phyloP scores from a whole-genome alignment of 140 eudicot genomes.

The Oenanthe javanica region DNA sequence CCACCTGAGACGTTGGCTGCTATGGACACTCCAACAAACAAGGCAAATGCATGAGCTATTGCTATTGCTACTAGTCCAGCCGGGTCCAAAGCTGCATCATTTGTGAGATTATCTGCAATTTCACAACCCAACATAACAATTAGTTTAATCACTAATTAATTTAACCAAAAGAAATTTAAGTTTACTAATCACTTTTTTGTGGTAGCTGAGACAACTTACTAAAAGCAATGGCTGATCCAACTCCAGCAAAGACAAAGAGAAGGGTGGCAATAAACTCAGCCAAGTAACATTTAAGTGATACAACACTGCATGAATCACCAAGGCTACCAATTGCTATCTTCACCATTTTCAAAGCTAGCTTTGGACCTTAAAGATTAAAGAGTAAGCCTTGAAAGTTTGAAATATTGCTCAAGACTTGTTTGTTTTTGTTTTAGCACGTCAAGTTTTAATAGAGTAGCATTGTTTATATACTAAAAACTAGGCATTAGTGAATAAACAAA shows the following conservation, averaged over 20 bases:
- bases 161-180: background rate
- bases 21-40: slow-evolving; percentile 59
- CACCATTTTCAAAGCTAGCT: slow-evolving; percentile 20
- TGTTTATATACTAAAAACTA: slow-evolving; percentile 15
- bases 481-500: background rate
- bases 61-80: slow-evolving; percentile 60
- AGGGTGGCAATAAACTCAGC: slow-evolving; percentile 38
- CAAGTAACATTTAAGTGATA: slow-evolving; percentile 19
- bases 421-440: background rate
- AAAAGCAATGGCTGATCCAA: slow-evolving; percentile 32
- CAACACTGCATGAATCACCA: slow-evolving; percentile 25
- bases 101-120: slow-evolving; percentile 37
- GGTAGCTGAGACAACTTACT: slow-evolving; percentile 16
- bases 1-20: slow-evolving; percentile 77
- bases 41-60: slow-evolving; percentile 56
- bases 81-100: slow-evolving; percentile 51
- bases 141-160: background rate
- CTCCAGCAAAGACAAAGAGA: slow-evolving; percentile 39
- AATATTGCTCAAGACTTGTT: background rate
- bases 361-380: background rate
- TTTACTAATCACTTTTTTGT: background rate
- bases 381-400: background rate
- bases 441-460: background rate
- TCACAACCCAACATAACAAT: background rate
- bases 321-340: slow-evolving; percentile 23